Evolutionary conservation across 176 grass and related monocot genomes (phyloP).

Genomic region (Cenchrus americanus): DNA sequence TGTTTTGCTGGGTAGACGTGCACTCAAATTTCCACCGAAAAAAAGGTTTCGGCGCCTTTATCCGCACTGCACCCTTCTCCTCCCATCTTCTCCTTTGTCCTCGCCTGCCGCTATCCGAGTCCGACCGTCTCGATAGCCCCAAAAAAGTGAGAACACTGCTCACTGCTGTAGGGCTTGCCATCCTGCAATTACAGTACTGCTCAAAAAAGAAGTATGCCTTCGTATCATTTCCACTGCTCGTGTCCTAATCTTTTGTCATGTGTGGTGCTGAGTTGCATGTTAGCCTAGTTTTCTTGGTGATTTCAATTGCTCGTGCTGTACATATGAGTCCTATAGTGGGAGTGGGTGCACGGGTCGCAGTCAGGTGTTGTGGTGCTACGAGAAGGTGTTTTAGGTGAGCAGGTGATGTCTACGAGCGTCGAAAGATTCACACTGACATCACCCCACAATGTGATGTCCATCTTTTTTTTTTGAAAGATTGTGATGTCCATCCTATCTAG

Average conservation of each 20-base stretch:
- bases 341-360: conserved; percentile 2
- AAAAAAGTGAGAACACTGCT: not conserved
- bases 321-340: not conserved
- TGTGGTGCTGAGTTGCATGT: not conserved
- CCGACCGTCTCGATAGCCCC: not conserved
- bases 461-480: too few species aligned
- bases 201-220: too few species aligned
- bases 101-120: conserved; percentile 41
- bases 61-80: conserved; percentile 16
- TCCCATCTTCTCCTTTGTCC: conserved; percentile 27
- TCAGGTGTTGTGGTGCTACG: not conserved
- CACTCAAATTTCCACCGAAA: conserved; percentile 22
- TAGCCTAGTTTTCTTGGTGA: not conserved
- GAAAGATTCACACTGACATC: not conserved
- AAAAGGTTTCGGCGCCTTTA: conserved; percentile 12
- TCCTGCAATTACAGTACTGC: not conserved
- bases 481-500: not conserved
- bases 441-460: not conserved
- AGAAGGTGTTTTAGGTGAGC: conserved; percentile 12
- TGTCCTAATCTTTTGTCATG: not conserved
- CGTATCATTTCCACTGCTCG: not conserved
- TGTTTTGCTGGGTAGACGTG: not conserved
- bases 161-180: not conserved
- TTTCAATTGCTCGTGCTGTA: not conserved
- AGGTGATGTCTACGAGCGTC: conserved; percentile 28